Evolutionary conservation across 192 early-diverging fungal species (phyloP).

Genomic region (Backusella australiensis): DNA sequence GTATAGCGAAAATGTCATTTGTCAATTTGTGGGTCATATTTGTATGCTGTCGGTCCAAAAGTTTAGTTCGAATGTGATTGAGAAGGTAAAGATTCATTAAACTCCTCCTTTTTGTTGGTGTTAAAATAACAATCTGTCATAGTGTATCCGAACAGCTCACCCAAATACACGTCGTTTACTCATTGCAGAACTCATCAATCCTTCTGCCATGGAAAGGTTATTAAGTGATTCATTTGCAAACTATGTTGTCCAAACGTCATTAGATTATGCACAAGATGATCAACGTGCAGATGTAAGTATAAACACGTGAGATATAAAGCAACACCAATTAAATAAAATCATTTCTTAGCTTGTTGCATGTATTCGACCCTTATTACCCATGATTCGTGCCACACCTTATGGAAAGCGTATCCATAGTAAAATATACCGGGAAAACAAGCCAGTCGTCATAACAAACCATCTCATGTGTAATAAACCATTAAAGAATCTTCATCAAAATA

Average conservation of each 20-base stretch:
- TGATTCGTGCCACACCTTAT: slow-evolving; percentile 84
- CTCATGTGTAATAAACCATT: background rate
- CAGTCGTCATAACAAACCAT: background rate
- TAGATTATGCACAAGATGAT: slow-evolving; percentile 73
- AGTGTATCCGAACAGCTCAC: slow-evolving; percentile 81
- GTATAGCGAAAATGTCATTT: slow-evolving; percentile 69
- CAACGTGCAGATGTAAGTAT: slow-evolving; percentile 59
- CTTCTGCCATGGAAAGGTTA: slow-evolving; percentile 68
- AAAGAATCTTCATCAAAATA: background rate
- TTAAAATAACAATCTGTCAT: background rate
- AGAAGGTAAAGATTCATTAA: slow-evolving; percentile 58
- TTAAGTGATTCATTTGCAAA: slow-evolving; percentile 89
- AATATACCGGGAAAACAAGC: slow-evolving; percentile 35
- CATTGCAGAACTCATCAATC: slow-evolving; percentile 77
- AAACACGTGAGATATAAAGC: background rate
- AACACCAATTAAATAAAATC: background rate
- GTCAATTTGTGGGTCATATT: slow-evolving; percentile 71
- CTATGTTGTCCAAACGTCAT: slow-evolving; percentile 87
- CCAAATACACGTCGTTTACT: slow-evolving; percentile 64
- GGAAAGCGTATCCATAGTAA: slow-evolving; percentile 87
- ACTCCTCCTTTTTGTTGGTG: background rate
- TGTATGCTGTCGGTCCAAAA: slow-evolving; percentile 82
- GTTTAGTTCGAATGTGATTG: slow-evolving; percentile 90
- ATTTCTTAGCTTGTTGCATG: slow-evolving; percentile 65
- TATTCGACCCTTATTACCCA: slow-evolving; percentile 74